Evolutionary conservation across 805 yeast species (phyloP).

Genomic region (Candida fluviatilis): DNA sequence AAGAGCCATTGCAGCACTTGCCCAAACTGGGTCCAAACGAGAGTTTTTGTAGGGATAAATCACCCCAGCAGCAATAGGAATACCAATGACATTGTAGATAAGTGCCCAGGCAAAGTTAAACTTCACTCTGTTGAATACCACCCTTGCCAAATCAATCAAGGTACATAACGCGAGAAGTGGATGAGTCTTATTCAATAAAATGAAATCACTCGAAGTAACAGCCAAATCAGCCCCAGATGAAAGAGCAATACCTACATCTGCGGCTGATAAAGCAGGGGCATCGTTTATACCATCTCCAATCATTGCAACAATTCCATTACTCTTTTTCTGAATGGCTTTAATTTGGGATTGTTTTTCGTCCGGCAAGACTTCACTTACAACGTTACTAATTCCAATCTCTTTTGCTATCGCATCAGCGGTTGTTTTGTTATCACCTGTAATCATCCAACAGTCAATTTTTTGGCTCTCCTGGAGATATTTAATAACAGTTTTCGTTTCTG

Average conservation of each 20-base stretch:
- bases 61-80: constrained; percentile 67
- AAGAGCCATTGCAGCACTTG: constrained; percentile 63
- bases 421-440: constrained; percentile 65
- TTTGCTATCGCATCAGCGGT: constrained; percentile 68
- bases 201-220: constrained; percentile 68
- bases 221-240: constrained; percentile 78
- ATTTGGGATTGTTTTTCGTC: constrained; percentile 65
- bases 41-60: constrained; percentile 52
- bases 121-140: constrained; percentile 48
- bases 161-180: constrained; percentile 53
- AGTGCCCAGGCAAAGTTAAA: constrained; percentile 61
- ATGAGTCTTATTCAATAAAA: constrained; percentile 50
- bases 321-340: constrained; percentile 45
- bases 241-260: constrained; percentile 75
- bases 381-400: constrained; percentile 55
- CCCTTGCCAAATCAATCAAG: constrained; percentile 47
- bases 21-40: constrained; percentile 61
- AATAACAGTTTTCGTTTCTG: constrained; percentile 55
- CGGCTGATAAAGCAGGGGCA: constrained; percentile 72
- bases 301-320: constrained; percentile 56
- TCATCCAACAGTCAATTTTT: constrained; percentile 65
- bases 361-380: constrained; percentile 70
- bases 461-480: constrained; percentile 27
- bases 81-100: constrained; percentile 51
- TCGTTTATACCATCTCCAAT: constrained; percentile 84